Percentiles rank a stretch among this genome's conserved stretches.
Evolutionary conservation across 805 yeast genomes (phyloP).

Genomic region (Candida maris): DNA sequence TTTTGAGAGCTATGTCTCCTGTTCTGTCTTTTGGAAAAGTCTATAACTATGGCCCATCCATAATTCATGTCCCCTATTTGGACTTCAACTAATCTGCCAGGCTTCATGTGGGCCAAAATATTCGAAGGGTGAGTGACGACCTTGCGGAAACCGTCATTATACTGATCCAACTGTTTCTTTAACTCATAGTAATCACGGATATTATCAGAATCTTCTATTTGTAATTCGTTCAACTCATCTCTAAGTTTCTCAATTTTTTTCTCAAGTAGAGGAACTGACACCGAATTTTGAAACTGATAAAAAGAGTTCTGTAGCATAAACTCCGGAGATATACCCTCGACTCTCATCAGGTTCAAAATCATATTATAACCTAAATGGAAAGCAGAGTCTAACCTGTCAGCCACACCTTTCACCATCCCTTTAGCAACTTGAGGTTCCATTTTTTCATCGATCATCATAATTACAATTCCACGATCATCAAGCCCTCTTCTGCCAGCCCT

Average conservation of each 20-base stretch:
- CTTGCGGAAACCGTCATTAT: slow-evolving; percentile 71
- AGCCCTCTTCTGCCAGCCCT: slow-evolving; percentile 99
- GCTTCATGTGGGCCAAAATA: slow-evolving; percentile 75
- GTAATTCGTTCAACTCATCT: slow-evolving; percentile 43
- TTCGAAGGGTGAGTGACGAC: slow-evolving; percentile 91
- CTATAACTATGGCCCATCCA: slow-evolving; percentile 95
- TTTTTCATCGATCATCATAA: slow-evolving; percentile 98
- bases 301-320: slow-evolving; percentile 93
- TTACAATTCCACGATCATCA: slow-evolving; percentile 98
- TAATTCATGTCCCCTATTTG: slow-evolving; percentile 62
- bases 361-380: slow-evolving; percentile 96
- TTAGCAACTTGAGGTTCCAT: slow-evolving; percentile 99
- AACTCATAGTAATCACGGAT: slow-evolving; percentile 83
- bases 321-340: slow-evolving; percentile 97
- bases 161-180: slow-evolving; percentile 63
- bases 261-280: slow-evolving; percentile 85
- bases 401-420: slow-evolving; percentile 99
- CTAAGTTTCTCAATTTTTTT: slow-evolving; percentile 54
- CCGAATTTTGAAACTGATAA: slow-evolving; percentile 90
- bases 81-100: slow-evolving; percentile 80
- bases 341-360: slow-evolving; percentile 94
- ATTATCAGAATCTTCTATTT: slow-evolving; percentile 68
- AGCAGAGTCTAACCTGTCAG: slow-evolving; percentile 95
- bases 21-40: slow-evolving; percentile 60
- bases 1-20: slow-evolving; percentile 55